Evolutionary conservation across 805 yeast genomes (phyloP), one percentile per base, ranked within the genome.

Genomic region (Komagataella kurtzmanii): DNA sequence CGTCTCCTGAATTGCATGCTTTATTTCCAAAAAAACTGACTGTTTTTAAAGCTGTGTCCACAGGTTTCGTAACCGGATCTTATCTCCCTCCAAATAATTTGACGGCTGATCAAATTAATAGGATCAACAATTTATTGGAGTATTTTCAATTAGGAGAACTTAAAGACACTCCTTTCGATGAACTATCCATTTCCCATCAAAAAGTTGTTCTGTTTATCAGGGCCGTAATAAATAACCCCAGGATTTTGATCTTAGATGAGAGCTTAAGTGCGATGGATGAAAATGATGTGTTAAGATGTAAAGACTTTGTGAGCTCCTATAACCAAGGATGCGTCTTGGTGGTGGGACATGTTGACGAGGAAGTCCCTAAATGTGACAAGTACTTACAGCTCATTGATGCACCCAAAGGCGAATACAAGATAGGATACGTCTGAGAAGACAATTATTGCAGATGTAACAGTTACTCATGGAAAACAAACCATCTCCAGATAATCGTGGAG

Each of bases 1-100:
- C 95, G 0, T 85, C 97, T 1, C 99, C 99, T 1, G 99, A 91
- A 64, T 67, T 91, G 43, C 98, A 91, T 62, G 82, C 95, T 0
- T 74, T 89, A n/a, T 86, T 88, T 55, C 95, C 96, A 0, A 65
- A 65, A 3, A 58, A 62, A 2, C 68, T 80, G 52, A 74, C 81
- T 0, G 78, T 81, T 52, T 61, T 60, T 40, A 72, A 86, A 43
- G 70, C 87, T 0, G 72, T 91, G 4, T 62, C 83, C 7, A 85
- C 95, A 6, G 98, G 97, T 0, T 79, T 76, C 56, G 70, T 77
- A 2, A 80, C 80, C n/a, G 93, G 91, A 0, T 79, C 82, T 46
- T 77, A 75, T 58, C 59, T 72, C 14, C 80, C 81, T 6, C 78
- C 80, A n/a, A 60, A 63, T 52, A 46, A 57, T 5, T 57, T 81